Conservation (phyloP, 2,329 filamentous ascomycete genomes). For the Myriosclerotinia scirpicola region DNA sequence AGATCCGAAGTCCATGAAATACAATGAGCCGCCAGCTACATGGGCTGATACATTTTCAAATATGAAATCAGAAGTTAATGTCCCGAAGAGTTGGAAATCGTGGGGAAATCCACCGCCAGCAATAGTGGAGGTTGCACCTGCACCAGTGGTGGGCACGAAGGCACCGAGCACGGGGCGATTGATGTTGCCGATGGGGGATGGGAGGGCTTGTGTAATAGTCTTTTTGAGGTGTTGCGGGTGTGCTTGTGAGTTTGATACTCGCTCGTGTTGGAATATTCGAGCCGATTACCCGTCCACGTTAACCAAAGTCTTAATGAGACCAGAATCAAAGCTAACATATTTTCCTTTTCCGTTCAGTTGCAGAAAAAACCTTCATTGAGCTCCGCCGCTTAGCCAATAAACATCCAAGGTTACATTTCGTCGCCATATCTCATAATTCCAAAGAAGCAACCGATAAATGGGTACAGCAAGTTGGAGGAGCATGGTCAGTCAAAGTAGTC, state of each 20-base stretch:
- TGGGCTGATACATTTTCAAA: conserved; percentile 39
- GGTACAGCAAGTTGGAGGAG: conserved; percentile 36
- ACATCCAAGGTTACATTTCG: conserved; percentile 54
- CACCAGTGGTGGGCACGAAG: conserved; percentile 33
- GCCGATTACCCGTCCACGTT: background rate
- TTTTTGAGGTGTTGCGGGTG: conserved; percentile 74
- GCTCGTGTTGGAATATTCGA: background rate
- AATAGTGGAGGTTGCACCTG: conserved; percentile 33
- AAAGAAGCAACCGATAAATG: conserved; percentile 56
- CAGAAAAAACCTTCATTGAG: conserved; percentile 63
- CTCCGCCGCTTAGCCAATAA: conserved; percentile 55
- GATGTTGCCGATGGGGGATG: conserved; percentile 48
- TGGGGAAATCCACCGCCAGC: conserved; percentile 38
- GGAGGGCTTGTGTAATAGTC: conserved; percentile 59
- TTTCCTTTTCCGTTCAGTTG: conserved; percentile 48
- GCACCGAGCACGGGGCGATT: conserved; percentile 34
- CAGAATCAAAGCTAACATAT: conserved; percentile 1
- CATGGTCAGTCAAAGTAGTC: conserved; percentile 55
- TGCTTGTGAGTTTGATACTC: conserved; percentile 58
- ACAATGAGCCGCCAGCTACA: conserved; percentile 21
- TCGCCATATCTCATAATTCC: conserved; percentile 62
- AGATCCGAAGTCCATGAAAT: conserved; percentile 26
- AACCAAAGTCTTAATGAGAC: background rate
- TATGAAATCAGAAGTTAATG: conserved; percentile 25
- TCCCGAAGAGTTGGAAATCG: conserved; percentile 36